Evolutionary conservation across 345 rosid species (phyloP).

Genomic region (Gossypium australe): DNA sequence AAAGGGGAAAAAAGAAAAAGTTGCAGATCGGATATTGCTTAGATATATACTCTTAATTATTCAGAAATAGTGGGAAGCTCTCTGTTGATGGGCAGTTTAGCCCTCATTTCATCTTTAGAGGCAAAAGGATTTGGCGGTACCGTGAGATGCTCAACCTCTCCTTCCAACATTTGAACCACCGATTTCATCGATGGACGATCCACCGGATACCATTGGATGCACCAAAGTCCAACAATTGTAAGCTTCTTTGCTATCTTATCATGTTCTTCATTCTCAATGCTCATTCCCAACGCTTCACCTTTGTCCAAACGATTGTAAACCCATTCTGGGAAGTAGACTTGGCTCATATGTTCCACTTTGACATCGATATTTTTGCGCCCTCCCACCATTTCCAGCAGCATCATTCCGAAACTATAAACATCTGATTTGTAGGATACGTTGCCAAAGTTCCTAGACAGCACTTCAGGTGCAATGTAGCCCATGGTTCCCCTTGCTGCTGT

Average conservation of each 20-base stretch:
- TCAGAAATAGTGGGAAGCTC: slow-evolving; percentile 5
- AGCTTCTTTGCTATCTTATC: slow-evolving; percentile 19
- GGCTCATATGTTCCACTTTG: background rate
- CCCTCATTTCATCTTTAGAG: slow-evolving; percentile 7
- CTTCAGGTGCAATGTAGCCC: slow-evolving; percentile 29
- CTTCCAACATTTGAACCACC: slow-evolving; percentile 25
- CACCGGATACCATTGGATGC: slow-evolving; percentile 23
- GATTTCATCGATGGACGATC: slow-evolving; percentile 23
- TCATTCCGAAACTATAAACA: slow-evolving; percentile 13
- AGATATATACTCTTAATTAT: background rate
- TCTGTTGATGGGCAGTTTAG: background rate
- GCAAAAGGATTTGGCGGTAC: slow-evolving; percentile 14
- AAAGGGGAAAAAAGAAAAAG: no score
- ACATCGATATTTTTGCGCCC: slow-evolving; percentile 20
- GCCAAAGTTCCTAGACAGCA: slow-evolving; percentile 14
- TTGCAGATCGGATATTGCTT: no score
- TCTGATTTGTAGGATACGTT: slow-evolving; percentile 8
- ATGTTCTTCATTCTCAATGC: slow-evolving; percentile 9
- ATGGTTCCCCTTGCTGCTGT: slow-evolving; percentile 13
- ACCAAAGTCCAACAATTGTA: slow-evolving; percentile 17
- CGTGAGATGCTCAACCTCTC: background rate
- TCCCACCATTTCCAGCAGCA: slow-evolving; percentile 26
- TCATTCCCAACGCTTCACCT: slow-evolving; percentile 2
- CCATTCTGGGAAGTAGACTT: slow-evolving; percentile 21
- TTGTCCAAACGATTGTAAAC: slow-evolving; percentile 12